These are phyloP conservation scores for Botrytis fragariae DNA, from an alignment of 2,329 filamentous ascomycete species.

Conservation along the genomic window DNA sequence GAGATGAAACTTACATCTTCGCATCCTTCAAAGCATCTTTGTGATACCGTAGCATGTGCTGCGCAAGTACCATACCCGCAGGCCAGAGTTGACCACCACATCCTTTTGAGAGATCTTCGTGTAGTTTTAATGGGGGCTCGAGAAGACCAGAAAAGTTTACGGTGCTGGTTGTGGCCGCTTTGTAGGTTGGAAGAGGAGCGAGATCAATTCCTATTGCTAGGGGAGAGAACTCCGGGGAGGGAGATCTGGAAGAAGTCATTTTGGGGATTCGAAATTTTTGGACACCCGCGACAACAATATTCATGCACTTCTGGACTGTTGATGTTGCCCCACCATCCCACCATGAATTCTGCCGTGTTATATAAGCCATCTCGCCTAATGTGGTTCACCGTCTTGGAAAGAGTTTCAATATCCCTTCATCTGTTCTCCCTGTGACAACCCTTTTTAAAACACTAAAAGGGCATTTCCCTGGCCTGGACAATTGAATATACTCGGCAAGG, in stretches of 20 bases:
- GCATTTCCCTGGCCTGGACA: neutral
- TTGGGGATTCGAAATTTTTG: neutral
- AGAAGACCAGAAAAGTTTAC: slow-evolving; percentile 74
- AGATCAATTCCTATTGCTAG: slow-evolving; percentile 51
- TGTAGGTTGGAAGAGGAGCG: slow-evolving; percentile 59
- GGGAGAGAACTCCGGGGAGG: slow-evolving; percentile 38
- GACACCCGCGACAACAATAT: neutral
- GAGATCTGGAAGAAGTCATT: slow-evolving; percentile 35
- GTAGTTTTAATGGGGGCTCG: slow-evolving; percentile 65
- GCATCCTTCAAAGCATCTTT: slow-evolving; percentile 60
- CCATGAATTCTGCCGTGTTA: slow-evolving; percentile 8
- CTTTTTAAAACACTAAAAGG: neutral
- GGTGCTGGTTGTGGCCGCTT: slow-evolving; percentile 50
- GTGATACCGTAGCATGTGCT: slow-evolving; percentile 79
- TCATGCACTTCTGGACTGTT: neutral
- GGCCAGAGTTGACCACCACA: slow-evolving; percentile 96
- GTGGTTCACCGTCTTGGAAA: neutral
- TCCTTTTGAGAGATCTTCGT: slow-evolving; percentile 81
- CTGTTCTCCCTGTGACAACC: slow-evolving; percentile 6
- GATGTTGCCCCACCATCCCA: slow-evolving; percentile 13
- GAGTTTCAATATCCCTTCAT: slow-evolving; percentile 3
- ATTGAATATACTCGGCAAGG: slow-evolving; percentile 15
- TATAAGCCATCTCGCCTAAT: neutral
- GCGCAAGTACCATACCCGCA: slow-evolving; percentile 82
- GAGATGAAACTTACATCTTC: slow-evolving; percentile 58